Base-by-base conservation (phyloP, 2,329 filamentous ascomycete species). In the Ophiosphaerella narmari region DNA sequence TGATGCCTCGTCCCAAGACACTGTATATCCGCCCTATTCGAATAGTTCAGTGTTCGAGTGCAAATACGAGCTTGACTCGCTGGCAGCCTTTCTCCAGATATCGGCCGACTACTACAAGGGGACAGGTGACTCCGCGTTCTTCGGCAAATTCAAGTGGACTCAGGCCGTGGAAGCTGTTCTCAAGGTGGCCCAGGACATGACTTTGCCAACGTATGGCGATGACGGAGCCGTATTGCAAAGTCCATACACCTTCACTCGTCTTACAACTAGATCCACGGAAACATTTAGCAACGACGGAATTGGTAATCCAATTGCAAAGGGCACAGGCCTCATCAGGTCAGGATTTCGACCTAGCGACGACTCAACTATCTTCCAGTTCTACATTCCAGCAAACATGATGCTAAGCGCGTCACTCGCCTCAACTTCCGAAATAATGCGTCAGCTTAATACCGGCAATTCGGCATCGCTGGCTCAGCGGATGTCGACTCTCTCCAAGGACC, bases 361-460 rank as follows among this genome's bases (percentile, higher is more conserved):
- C 57, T 60, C 75, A 0, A 80, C 77, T 6, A 79, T 80, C 41
- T 80, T 72, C 54, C 77, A 80, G 55, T 67, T 78, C 42, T 77
- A 77, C 63, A 76, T 80, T 18, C 78, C 78, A 0, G 69, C 75
- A 45, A 82, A 81, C 46, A 91, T 91, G 87, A 89, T 90, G 87
- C 86, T 91, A 58, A 79, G 86, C 29, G 75, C 81, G 18, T 88
- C 85, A 60, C 79, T 91, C 3, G 74, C 75, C 9, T 75, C 78
- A 0, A 75, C 81, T 0, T 76, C 78, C 13, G 67, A 75, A 5
- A 84, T 86, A 60, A 82, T 84, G 77, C 73, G 70, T 31, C 71
- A 74, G 42, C 71, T 85, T 32, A 71, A 75, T 71, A 55, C 43
- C 2, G 33, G 43, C 12, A 80, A 62, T 63, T 78, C 66, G 50